Percentiles rank a stretch among this genome's conserved stretches.
Conservation (phyloP, 2,329 filamentous ascomycete genomes). For the Tolypocladium album region DNA sequence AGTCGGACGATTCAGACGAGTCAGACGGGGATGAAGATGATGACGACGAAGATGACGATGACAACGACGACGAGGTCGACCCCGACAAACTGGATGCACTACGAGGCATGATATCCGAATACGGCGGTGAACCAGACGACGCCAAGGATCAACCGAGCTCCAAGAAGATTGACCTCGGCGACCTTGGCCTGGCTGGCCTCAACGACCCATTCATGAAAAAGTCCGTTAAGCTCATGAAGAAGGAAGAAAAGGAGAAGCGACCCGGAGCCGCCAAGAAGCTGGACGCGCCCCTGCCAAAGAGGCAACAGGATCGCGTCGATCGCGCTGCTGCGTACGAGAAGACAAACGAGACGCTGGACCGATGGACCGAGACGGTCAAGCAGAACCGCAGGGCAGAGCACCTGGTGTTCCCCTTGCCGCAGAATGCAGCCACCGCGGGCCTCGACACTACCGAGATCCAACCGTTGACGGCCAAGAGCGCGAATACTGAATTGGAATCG, state of each 20-base stretch:
- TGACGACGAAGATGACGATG: constrained; percentile 28
- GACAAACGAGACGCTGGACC: constrained; percentile 79
- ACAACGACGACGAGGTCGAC: constrained; percentile 36
- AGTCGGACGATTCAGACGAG: constrained; percentile 29
- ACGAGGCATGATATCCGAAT: constrained; percentile 57
- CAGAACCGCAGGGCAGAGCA: constrained; percentile 87
- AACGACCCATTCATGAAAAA: constrained; percentile 69
- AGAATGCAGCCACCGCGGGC: constrained; percentile 53
- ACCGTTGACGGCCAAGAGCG: constrained; percentile 50
- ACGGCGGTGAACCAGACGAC: constrained; percentile 54
- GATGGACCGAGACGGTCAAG: constrained; percentile 94
- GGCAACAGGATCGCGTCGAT: constrained; percentile 78
- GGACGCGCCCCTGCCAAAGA: constrained; percentile 69
- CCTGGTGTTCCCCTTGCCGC: constrained; percentile 73
- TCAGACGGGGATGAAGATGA: constrained; percentile 39
- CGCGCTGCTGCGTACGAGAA: constrained; percentile 77
- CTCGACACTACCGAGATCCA: constrained; percentile 52
- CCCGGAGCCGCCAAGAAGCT: constrained; percentile 53
- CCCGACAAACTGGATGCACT: constrained; percentile 53
- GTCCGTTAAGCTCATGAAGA: constrained; percentile 63
- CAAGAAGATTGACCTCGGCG: constrained; percentile 63
- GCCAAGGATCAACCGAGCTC: constrained; percentile 28
- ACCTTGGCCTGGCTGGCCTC: constrained; percentile 60
- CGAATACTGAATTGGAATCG: constrained; percentile 72
- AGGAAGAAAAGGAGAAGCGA: constrained; percentile 42